A percentile compares a stretch with the other conserved stretches of the same genome.
These are phyloP conservation scores for Diaporthe capsici DNA, from an alignment of 2,329 filamentous ascomycete species.

Conservation along the genomic window DNA sequence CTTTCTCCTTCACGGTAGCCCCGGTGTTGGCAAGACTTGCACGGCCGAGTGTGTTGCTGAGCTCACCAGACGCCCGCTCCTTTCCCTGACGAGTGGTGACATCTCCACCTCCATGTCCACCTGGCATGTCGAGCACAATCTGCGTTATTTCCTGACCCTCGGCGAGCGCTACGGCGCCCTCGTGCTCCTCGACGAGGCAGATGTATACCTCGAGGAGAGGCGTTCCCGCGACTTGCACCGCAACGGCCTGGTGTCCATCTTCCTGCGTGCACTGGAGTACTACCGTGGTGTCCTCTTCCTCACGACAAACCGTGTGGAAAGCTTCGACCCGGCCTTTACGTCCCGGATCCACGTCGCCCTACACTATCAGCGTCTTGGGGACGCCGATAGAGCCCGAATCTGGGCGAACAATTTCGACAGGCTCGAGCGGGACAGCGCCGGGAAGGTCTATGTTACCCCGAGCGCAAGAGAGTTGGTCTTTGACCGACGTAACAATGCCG, in stretches of 20 bases:
- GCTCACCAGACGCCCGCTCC: constrained; percentile 63
- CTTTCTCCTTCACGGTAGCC: constrained; percentile 66
- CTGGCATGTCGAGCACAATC: constrained; percentile 57
- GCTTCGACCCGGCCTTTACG: constrained; percentile 64
- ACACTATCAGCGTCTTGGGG: constrained; percentile 58
- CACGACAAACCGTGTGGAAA: constrained; percentile 64
- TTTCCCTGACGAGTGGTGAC: constrained; percentile 65
- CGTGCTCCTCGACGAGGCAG: constrained; percentile 71
- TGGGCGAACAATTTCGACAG: constrained; percentile 63
- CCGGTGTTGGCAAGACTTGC: constrained; percentile 71
- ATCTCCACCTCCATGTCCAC: constrained; percentile 55
- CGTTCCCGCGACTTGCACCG: constrained; percentile 58
- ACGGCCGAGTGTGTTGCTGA: constrained; percentile 70
- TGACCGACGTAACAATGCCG: constrained; percentile 48
- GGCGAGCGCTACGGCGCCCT: constrained; percentile 65
- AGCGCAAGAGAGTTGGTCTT: constrained; percentile 56
- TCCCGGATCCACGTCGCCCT: constrained; percentile 65
- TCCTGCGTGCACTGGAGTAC: constrained; percentile 66
- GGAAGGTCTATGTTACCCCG: constrained; percentile 54
- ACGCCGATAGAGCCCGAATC: constrained; percentile 60
- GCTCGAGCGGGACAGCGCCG: constrained; percentile 57
- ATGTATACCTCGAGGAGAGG: constrained; percentile 71
- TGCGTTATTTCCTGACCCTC: constrained; percentile 62
- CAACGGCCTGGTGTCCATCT: constrained; percentile 64
- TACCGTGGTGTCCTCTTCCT: constrained; percentile 65